phyloP scores from a whole-genome alignment of 164 flowering plant genomes.

The Umbellularia californica region DNA sequence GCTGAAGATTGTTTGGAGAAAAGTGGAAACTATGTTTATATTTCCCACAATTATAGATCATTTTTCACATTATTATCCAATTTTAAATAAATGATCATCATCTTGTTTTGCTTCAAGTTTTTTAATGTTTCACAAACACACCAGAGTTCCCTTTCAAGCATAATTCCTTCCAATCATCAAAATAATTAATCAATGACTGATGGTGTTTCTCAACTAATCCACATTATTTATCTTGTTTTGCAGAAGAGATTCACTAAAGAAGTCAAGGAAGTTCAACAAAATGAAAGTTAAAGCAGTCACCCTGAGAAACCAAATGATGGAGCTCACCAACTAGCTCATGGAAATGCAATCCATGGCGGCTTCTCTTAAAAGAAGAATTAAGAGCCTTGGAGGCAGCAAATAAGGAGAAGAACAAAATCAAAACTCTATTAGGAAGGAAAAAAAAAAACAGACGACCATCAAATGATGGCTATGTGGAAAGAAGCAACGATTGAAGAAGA shows the following conservation, averaged over 20 bases:
- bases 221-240: neutral
- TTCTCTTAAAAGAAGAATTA: conserved; percentile 55
- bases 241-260: conserved; percentile 56
- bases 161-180: neutral
- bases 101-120: neutral
- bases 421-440: conserved; percentile 28
- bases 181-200: neutral
- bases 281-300: conserved; percentile 38
- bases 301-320: conserved; percentile 45
- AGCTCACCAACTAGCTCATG: conserved; percentile 37
- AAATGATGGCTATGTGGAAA: conserved; percentile 36
- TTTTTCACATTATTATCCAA: neutral
- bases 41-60: too few species aligned
- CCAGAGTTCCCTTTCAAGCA: neutral
- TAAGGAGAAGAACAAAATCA: conserved; percentile 46
- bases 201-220: neutral
- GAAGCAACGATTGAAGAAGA: conserved; percentile 48
- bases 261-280: conserved; percentile 40
- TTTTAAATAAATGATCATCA: too few species aligned
- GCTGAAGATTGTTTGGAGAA: too few species aligned
- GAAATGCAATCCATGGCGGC: conserved; percentile 50
- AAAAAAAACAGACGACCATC: conserved; percentile 18
- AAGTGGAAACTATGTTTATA: too few species aligned
- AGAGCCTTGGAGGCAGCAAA: conserved; percentile 34
- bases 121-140: neutral